A percentile compares a stretch with the other conserved stretches of the same genome.
Evolutionary conservation across 2,329 filamentous ascomycete genomes (phyloP).

Genomic region (Ophiostoma novo-ulmi): DNA sequence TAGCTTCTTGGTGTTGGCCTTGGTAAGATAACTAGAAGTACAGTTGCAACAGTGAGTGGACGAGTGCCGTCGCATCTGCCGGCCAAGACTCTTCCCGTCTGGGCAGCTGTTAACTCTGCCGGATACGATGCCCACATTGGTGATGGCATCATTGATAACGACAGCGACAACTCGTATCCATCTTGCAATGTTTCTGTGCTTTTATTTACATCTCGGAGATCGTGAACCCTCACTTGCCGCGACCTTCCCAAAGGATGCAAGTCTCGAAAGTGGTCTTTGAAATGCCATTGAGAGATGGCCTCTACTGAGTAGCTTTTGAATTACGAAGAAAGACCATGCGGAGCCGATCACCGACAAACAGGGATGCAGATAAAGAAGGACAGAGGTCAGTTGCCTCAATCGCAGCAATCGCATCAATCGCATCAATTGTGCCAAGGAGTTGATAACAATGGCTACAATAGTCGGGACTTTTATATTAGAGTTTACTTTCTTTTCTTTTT

Average conservation of each 20-base stretch:
- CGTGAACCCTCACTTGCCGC: background rate
- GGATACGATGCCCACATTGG: background rate
- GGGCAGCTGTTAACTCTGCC: background rate
- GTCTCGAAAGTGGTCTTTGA: background rate
- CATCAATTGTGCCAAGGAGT: background rate
- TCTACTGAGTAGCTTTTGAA: background rate
- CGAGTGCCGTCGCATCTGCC: conserved; percentile 5
- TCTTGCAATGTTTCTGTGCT: background rate
- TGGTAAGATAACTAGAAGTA: background rate
- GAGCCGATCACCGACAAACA: background rate
- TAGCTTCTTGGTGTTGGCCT: background rate
- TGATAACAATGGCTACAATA: background rate
- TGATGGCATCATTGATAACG: conserved; percentile 7
- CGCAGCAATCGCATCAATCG: background rate
- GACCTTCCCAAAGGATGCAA: conserved; percentile 11
- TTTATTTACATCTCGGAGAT: background rate
- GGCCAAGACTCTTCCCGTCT: conserved; percentile 11
- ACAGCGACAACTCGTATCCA: background rate
- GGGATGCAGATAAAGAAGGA: conserved; percentile 2
- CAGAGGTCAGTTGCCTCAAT: background rate
- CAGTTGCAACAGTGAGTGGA: background rate
- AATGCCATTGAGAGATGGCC: background rate
- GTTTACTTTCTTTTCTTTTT: background rate
- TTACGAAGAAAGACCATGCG: background rate
- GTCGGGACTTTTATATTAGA: background rate